Base-by-base conservation (phyloP, 176 grass and related monocot genomes). In the Carex pumila region DNA sequence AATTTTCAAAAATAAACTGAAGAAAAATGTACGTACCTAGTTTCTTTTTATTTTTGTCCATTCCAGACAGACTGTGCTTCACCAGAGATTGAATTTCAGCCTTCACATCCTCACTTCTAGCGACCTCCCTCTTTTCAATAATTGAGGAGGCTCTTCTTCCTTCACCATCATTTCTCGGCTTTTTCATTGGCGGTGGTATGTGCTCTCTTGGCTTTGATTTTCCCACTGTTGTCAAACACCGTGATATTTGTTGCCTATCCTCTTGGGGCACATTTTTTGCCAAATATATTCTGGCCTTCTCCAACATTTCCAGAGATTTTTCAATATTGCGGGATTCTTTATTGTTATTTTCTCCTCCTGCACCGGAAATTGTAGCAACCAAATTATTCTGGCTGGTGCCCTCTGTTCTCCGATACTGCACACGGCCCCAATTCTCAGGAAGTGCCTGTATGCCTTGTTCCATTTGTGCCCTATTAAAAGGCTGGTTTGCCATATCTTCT, bases 291-390 rank as follows among this genome's bases (percentile, higher is more conserved):
- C 87, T 92, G 57, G 88, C 91, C 7, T 87, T 87, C 77, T 92
- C 82, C 88, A 97, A 49, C 90, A 70, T 89, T 94, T 92, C 88
- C 94, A 91, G 94, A 73, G 91, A 84, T 89, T 92, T 94, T 43
- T 25, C 49, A 14, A 85, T 71, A 89, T 89, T 57, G 12, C 4
- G 2, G 32, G 32, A 69, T 69, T 37, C 34, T 69, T 4, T 41
- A 17, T 17, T 69, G 14, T 7, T 36, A 18, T 37, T 17, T 39
- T 69, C 65, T 18, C 14, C 18, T 36, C 65, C 65, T 18, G 12
- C 32, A 69, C 8, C 12, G 6, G 30, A 7, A 69, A 17, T 69
- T 17, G 5, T 18, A 36, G 32, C 13, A 17, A 15, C 32, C 32
- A 4, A 32, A 29, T 30, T 65, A 34, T 69, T 39, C 31, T 37